A percentile compares a stretch with the other conserved stretches of the same genome.
Conservation (phyloP, 306 rosid species). For the Lathyrus tuberosus region DNA sequence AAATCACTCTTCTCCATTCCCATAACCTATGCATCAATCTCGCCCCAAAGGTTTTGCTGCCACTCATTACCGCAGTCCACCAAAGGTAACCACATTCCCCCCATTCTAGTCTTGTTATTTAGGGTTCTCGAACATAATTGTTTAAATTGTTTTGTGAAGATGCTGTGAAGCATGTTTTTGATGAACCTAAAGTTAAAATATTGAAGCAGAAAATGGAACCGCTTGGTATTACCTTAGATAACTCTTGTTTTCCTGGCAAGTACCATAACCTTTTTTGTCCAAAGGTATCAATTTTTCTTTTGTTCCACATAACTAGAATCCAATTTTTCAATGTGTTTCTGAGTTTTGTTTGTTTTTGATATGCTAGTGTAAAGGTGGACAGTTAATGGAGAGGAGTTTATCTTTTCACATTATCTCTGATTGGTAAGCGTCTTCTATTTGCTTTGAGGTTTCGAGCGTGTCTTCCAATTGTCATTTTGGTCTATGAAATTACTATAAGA, state of each 20-base stretch:
- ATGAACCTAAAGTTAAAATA: constrained; percentile 43
- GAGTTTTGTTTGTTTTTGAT: constrained; percentile 28
- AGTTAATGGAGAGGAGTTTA: constrained; percentile 75
- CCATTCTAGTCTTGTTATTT: constrained; percentile 1
- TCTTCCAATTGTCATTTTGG: background rate
- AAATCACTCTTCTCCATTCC: constrained; percentile 46
- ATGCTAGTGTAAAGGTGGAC: constrained; percentile 83
- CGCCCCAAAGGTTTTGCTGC: constrained; percentile 32
- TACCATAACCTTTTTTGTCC: constrained; percentile 74
- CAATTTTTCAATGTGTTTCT: constrained; percentile 27
- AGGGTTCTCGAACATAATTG: constrained; percentile 26
- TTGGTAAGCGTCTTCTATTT: constrained; percentile 49
- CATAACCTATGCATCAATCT: constrained; percentile 25
- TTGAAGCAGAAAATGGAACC: constrained; percentile 70
- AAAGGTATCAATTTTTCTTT: constrained; percentile 52
- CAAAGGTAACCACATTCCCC: constrained; percentile 29
- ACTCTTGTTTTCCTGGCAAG: constrained; percentile 63
- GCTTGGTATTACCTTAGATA: constrained; percentile 59
- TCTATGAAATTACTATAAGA: too few relatives aligned
- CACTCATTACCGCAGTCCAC: constrained; percentile 39
- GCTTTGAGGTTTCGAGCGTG: background rate
- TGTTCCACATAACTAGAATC: background rate
- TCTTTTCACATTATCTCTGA: constrained; percentile 74
- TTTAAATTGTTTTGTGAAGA: constrained; percentile 43
- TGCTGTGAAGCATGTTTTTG: constrained; percentile 42